These are phyloP conservation scores for Colletotrichum sp. DNA, from an alignment of 2,329 filamentous ascomycete species.

Conservation along the genomic window DNA sequence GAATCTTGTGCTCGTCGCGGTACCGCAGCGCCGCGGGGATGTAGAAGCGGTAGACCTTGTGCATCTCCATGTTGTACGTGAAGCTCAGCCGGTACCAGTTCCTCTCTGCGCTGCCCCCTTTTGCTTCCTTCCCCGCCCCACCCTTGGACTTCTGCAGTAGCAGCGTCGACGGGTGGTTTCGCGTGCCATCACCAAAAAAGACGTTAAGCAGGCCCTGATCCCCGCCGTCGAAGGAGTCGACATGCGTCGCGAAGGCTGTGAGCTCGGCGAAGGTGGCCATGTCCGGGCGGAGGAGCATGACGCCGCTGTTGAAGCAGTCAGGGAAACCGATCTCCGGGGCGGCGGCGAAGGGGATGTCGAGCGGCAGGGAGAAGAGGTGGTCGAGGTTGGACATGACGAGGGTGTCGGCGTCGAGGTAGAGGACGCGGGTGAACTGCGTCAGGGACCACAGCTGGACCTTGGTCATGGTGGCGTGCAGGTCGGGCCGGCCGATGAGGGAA, in stretches of 20 bases:
- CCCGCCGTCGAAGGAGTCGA: slow-evolving; percentile 75
- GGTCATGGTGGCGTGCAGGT: slow-evolving; percentile 71
- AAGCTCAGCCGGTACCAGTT: slow-evolving; percentile 28
- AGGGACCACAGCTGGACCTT: slow-evolving; percentile 75
- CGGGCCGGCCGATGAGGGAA: slow-evolving; percentile 70
- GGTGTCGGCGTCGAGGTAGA: slow-evolving; percentile 66
- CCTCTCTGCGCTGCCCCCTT: neutral
- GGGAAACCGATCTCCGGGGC: slow-evolving; percentile 75
- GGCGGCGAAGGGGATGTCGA: slow-evolving; percentile 43
- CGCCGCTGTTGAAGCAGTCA: slow-evolving; percentile 72
- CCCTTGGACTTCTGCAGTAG: neutral
- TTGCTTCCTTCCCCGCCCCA: neutral
- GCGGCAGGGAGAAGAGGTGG: slow-evolving; percentile 70
- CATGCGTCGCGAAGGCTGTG: slow-evolving; percentile 62
- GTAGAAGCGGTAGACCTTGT: slow-evolving; percentile 25
- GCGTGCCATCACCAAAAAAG: slow-evolving; percentile 55
- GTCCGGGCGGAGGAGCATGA: slow-evolving; percentile 71
- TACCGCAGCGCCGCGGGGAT: slow-evolving; percentile 25
- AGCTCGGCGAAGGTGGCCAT: slow-evolving; percentile 69
- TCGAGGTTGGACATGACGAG: slow-evolving; percentile 69
- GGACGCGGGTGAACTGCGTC: slow-evolving; percentile 56
- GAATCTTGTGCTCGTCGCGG: slow-evolving; percentile 54
- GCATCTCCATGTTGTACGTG: slow-evolving; percentile 28
- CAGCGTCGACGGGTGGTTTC: slow-evolving; percentile 34
- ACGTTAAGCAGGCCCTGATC: slow-evolving; percentile 75